Percentiles rank a stretch among this genome's conserved stretches.
Evolutionary conservation across 129 eudicot genomes (phyloP).

Genomic region (Tanacetum coccineum): DNA sequence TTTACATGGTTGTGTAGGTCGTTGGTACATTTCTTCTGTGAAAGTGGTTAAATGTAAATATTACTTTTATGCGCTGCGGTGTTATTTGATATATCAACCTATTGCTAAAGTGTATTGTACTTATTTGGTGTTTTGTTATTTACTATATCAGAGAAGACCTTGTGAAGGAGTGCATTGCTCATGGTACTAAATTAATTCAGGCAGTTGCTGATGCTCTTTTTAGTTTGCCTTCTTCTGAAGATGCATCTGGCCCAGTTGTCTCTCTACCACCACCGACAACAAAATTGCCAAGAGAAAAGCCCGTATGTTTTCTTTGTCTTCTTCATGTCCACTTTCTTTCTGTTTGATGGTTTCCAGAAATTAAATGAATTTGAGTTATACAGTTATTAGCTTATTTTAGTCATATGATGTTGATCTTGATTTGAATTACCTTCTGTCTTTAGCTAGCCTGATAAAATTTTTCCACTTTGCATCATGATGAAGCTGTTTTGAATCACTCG

Average conservation of each 20-base stretch:
- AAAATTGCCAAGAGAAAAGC: constrained; percentile 88
- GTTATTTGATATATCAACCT: too few relatives aligned
- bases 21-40: too few relatives aligned
- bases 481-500: too few relatives aligned
- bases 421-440: neutral
- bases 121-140: constrained; percentile 13
- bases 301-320: constrained; percentile 40
- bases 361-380: neutral
- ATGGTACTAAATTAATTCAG: constrained; percentile 71
- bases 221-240: constrained; percentile 62
- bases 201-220: constrained; percentile 15
- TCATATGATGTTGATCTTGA: neutral
- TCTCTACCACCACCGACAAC: constrained; percentile 72
- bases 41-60: too few relatives aligned
- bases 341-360: neutral
- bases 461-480: too few relatives aligned
- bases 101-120: neutral
- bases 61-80: too few relatives aligned
- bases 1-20: neutral
- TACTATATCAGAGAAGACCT: constrained; percentile 63
- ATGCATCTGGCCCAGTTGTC: constrained; percentile 73
- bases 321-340: neutral
- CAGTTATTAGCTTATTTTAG: neutral
- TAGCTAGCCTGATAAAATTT: neutral
- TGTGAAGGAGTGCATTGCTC: constrained; percentile 50